phyloP scores from a whole-genome alignment of 208 protist species.

The Phytomonas francai region DNA sequence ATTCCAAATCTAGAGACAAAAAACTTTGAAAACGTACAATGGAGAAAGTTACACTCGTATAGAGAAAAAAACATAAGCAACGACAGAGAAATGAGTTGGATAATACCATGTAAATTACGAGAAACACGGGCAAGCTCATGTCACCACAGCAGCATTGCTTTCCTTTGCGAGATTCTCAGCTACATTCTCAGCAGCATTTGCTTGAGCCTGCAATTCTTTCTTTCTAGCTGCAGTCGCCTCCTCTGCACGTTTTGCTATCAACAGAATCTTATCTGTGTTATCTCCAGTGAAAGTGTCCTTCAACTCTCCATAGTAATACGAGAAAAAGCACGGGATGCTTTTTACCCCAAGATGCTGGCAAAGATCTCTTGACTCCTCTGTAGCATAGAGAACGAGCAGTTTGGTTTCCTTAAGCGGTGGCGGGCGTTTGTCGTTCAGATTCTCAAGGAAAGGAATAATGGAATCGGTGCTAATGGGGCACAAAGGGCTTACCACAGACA shows the following conservation, averaged over 20 bases:
- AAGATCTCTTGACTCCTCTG: slow-evolving; percentile 25
- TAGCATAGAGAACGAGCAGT: slow-evolving; percentile 54
- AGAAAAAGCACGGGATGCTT: slow-evolving; percentile 36
- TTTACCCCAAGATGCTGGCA: slow-evolving; percentile 35
- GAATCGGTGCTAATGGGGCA: slow-evolving; percentile 33
- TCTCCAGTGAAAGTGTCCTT: slow-evolving; percentile 48
- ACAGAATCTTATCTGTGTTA: slow-evolving; percentile 58
- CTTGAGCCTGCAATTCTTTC: slow-evolving; percentile 10
- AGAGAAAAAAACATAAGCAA: too few species aligned
- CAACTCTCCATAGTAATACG: slow-evolving; percentile 54
- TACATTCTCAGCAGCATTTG: slow-evolving; percentile 7
- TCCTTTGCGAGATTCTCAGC: slow-evolving; percentile 1
- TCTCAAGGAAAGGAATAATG: slow-evolving; percentile 47
- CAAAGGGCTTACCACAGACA: slow-evolving; percentile 50
- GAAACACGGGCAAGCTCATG: neutral
- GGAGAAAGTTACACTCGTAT: too few species aligned
- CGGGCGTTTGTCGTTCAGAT: slow-evolving; percentile 57
- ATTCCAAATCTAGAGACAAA: too few species aligned
- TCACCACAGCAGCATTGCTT: slow-evolving; percentile 2
- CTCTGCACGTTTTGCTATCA: slow-evolving; percentile 51
- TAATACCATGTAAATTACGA: too few species aligned
- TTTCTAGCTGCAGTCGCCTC: slow-evolving; percentile 24
- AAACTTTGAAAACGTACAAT: too few species aligned
- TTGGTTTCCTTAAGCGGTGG: slow-evolving; percentile 25
- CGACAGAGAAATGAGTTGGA: too few species aligned